These are phyloP conservation scores for Phytophthora pinifolia DNA, from an alignment of 352 stramenopile genomes.

Conservation along the genomic window DNA sequence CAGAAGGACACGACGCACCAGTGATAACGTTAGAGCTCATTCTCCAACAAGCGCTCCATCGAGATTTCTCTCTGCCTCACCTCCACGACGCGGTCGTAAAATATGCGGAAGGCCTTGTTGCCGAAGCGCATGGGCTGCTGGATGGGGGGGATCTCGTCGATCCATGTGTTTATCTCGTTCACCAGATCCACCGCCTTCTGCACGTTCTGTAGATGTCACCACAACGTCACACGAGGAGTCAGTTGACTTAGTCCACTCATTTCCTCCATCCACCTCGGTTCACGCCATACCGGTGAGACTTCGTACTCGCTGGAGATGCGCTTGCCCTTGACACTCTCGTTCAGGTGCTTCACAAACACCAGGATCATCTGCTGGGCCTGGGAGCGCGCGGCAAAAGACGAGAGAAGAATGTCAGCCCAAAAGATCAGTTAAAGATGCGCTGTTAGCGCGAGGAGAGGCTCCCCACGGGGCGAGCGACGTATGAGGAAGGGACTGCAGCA, in stretches of 20 bases:
- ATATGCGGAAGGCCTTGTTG: constrained; percentile 94
- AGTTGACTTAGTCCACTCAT: neutral
- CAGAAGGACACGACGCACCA: constrained; percentile 4
- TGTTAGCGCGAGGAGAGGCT: neutral
- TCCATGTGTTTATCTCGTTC: constrained; percentile 76
- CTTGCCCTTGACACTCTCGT: constrained; percentile 73
- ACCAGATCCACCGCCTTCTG: constrained; percentile 64
- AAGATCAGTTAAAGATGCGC: neutral
- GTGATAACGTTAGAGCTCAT: neutral
- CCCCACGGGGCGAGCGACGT: neutral
- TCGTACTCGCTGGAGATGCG: constrained; percentile 59
- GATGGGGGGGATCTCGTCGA: constrained; percentile 91
- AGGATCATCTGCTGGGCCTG: constrained; percentile 83
- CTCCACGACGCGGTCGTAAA: constrained; percentile 82
- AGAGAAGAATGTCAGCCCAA: constrained; percentile 7
- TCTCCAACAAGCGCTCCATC: neutral
- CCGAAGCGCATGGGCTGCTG: constrained; percentile 95
- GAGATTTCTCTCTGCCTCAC: constrained; percentile 44
- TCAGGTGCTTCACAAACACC: constrained; percentile 81
- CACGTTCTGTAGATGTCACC: constrained; percentile 52
- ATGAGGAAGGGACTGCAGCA: neutral
- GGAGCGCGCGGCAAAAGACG: neutral
- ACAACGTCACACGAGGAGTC: constrained; percentile 2
- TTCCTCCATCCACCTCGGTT: neutral
- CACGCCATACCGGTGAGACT: constrained; percentile 56